These are phyloP conservation scores for Parathielavia hyrcaniae DNA, from an alignment of 495 filamentous ascomycete species.

Conservation along the genomic window DNA sequence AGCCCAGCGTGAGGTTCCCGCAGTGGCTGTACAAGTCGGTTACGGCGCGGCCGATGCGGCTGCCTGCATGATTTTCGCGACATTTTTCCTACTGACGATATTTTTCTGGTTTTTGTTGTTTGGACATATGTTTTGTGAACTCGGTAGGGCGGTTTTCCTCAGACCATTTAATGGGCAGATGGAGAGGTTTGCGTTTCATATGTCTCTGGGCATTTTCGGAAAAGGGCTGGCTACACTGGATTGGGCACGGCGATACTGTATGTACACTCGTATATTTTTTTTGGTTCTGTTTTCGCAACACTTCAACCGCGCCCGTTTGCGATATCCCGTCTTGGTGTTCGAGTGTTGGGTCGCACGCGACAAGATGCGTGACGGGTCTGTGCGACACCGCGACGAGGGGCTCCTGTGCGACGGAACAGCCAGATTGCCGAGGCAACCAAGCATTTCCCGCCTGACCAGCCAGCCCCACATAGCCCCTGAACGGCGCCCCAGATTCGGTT, in stretches of 20 bases:
- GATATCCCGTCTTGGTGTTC: not conserved
- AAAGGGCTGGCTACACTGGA: not conserved
- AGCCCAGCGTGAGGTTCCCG: slow-evolving; percentile 49
- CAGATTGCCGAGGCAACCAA: too few species aligned
- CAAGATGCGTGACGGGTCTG: not conserved
- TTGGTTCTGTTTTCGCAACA: too few species aligned
- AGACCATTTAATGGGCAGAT: not conserved
- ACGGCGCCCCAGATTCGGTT: not conserved
- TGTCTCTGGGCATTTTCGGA: not conserved
- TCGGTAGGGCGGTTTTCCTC: too few species aligned
- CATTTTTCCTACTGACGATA: not conserved
- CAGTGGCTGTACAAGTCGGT: slow-evolving; percentile 47
- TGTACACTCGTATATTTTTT: too few species aligned
- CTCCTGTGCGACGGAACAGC: too few species aligned
- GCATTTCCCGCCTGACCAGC: not conserved
- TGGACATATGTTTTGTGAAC: not conserved
- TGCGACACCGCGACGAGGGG: too few species aligned
- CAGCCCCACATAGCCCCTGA: not conserved
- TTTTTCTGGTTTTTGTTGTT: not conserved
- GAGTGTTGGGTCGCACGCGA: not conserved
- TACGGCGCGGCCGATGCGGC: slow-evolving; percentile 6
- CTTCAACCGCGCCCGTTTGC: not conserved
- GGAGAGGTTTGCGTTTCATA: not conserved
- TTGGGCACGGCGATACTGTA: not conserved
- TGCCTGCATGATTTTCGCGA: slow-evolving; percentile 17